Conservation (phyloP, 257 asterid genomes). For the Salvia splendens region DNA sequence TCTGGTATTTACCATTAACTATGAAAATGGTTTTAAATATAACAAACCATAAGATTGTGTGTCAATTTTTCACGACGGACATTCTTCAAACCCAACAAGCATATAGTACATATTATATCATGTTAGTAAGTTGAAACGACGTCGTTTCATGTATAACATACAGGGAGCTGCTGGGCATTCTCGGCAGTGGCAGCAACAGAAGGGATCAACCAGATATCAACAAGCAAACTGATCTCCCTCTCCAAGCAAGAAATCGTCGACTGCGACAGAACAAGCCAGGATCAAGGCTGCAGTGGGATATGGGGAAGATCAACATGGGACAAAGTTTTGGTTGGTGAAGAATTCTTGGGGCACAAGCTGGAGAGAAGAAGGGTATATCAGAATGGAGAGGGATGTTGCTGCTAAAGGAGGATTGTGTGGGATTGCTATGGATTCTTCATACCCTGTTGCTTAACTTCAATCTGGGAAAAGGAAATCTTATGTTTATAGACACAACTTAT, state of each 20-base stretch:
- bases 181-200: constrained; percentile 48
- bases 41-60: no score
- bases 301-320: constrained; percentile 35
- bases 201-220: constrained; percentile 40
- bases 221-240: constrained; percentile 29
- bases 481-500: not conserved
- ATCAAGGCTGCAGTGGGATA: constrained; percentile 45
- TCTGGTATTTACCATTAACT: no score
- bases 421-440: constrained; percentile 51
- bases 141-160: not conserved
- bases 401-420: constrained; percentile 44
- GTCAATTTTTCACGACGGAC: no score
- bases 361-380: constrained; percentile 49
- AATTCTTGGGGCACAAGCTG: constrained; percentile 50
- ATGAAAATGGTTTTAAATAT: no score
- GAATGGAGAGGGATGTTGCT: constrained; percentile 40
- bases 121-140: no score
- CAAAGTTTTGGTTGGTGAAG: constrained; percentile 46
- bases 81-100: no score
- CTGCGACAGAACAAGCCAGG: constrained; percentile 34
- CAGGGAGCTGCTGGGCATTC: constrained; percentile 48
- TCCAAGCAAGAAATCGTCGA: constrained; percentile 47
- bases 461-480: not conserved
- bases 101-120: no score
- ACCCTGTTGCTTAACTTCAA: constrained; percentile 31